phyloP scores from a whole-genome alignment of 2,329 filamentous ascomycete genomes.

The Trichoderma arundinaceum region DNA sequence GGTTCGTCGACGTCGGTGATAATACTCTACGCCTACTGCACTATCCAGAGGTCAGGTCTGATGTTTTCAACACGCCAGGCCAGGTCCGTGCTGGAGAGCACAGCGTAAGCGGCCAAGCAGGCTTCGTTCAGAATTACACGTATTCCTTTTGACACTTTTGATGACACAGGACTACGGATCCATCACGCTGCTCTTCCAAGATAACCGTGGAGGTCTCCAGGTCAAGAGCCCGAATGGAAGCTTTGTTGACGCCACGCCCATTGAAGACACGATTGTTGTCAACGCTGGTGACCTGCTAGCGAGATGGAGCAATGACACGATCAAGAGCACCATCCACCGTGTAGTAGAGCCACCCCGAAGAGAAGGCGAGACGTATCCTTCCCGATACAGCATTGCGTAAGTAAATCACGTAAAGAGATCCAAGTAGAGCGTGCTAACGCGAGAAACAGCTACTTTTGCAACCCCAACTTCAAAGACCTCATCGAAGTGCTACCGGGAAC shows the following conservation, averaged over 20 bases:
- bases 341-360: slow-evolving; percentile 81
- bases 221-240: slow-evolving; percentile 72
- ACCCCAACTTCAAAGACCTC: slow-evolving; percentile 75
- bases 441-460: slow-evolving; percentile 78
- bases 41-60: slow-evolving; percentile 71
- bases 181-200: slow-evolving; percentile 68
- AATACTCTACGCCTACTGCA: slow-evolving; percentile 77
- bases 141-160: neutral
- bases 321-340: slow-evolving; percentile 87
- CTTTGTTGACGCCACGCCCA: slow-evolving; percentile 84
- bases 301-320: slow-evolving; percentile 88
- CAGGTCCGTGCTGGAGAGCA: slow-evolving; percentile 81
- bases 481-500: slow-evolving; percentile 86
- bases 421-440: neutral
- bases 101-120: slow-evolving; percentile 50
- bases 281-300: slow-evolving; percentile 88
- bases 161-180: slow-evolving; percentile 60
- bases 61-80: slow-evolving; percentile 70
- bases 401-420: slow-evolving; percentile 37
- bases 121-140: neutral
- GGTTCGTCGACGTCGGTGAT: slow-evolving; percentile 71
- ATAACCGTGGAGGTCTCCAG: slow-evolving; percentile 60
- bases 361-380: slow-evolving; percentile 65
- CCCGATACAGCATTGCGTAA: slow-evolving; percentile 84
- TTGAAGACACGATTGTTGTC: slow-evolving; percentile 80